Conservation (phyloP, 306 rosid species). For the Dalbergia cultrata region DNA sequence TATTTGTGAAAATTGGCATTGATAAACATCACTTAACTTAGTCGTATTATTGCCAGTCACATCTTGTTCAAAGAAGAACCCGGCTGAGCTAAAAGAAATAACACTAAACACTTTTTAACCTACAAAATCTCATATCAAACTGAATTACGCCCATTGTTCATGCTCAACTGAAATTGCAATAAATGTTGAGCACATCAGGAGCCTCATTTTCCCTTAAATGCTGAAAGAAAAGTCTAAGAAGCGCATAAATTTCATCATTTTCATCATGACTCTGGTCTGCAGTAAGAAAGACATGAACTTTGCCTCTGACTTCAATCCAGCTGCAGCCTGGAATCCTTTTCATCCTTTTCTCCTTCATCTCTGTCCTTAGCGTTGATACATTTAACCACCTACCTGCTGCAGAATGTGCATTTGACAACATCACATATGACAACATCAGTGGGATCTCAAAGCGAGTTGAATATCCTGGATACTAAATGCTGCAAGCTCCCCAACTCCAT, state of each 20-base stretch:
- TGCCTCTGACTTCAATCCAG: constrained; percentile 83
- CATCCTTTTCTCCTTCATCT: constrained; percentile 87
- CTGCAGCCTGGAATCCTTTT: constrained; percentile 90
- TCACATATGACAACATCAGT: constrained; percentile 85
- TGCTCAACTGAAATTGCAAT: constrained; percentile 36
- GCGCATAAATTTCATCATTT: constrained; percentile 57
- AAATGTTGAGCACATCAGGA: constrained; percentile 49
- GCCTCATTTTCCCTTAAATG: constrained; percentile 58
- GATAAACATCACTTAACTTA: constrained; percentile 3
- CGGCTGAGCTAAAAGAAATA: constrained; percentile 10
- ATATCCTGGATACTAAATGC: constrained; percentile 68
- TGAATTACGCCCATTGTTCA: constrained; percentile 26
- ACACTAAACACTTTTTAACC: constrained; percentile 21
- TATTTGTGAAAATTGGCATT: background rate
- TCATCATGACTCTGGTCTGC: constrained; percentile 66
- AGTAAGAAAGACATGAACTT: constrained; percentile 69
- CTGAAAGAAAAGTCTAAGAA: constrained; percentile 54
- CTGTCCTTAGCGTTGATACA: constrained; percentile 66
- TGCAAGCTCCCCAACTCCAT: constrained; percentile 73
- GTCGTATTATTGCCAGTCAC: constrained; percentile 2
- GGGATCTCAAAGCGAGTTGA: constrained; percentile 84
- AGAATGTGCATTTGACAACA: constrained; percentile 91
- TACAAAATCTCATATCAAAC: constrained; percentile 20
- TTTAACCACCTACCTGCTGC: constrained; percentile 85
- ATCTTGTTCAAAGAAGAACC: constrained; percentile 6